These are phyloP conservation scores for Rhododendron ovatum DNA, from an alignment of 148 eudicot genomes.

Conservation along the genomic window DNA sequence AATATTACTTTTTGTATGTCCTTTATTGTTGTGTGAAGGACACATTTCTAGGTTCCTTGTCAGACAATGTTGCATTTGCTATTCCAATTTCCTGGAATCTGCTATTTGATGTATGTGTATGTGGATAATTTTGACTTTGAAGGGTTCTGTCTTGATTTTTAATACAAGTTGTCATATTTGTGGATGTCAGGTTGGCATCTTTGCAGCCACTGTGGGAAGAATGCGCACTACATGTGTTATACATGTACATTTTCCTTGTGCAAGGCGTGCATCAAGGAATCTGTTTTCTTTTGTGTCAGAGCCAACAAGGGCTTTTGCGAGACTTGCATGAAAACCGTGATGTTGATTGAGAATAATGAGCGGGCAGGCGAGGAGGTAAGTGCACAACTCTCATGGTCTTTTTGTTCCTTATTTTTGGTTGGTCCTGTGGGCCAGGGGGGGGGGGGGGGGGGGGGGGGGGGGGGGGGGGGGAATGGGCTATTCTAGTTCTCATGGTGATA, in stretches of 20 bases:
- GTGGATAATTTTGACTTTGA: not conserved
- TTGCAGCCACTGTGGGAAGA: slow-evolving; percentile 80
- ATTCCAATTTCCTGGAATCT: not conserved
- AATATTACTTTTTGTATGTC: not conserved
- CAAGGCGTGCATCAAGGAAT: slow-evolving; percentile 77
- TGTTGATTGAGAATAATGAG: slow-evolving; percentile 60
- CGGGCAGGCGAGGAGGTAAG: slow-evolving; percentile 31
- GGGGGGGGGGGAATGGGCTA: not conserved
- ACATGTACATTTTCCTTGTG: slow-evolving; percentile 90
- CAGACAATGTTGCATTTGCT: not conserved
- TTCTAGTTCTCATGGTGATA: not conserved
- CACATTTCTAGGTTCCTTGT: not conserved
- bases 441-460: too few relatives aligned
- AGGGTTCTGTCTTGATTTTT: not conserved
- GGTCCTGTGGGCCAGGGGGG: not conserved
- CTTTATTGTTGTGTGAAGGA: too few relatives aligned
- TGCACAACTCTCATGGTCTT: slow-evolving; percentile 9
- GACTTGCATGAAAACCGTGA: slow-evolving; percentile 75
- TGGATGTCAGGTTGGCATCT: slow-evolving; percentile 85
- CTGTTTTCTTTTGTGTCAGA: slow-evolving; percentile 59
- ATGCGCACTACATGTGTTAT: slow-evolving; percentile 74
- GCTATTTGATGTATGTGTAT: not conserved
- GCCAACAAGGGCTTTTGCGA: slow-evolving; percentile 89
- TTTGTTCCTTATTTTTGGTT: not conserved
- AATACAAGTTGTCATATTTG: not conserved